phyloP scores from a whole-genome alignment of 495 filamentous ascomycete genomes.

The Penicillium paradoxum region DNA sequence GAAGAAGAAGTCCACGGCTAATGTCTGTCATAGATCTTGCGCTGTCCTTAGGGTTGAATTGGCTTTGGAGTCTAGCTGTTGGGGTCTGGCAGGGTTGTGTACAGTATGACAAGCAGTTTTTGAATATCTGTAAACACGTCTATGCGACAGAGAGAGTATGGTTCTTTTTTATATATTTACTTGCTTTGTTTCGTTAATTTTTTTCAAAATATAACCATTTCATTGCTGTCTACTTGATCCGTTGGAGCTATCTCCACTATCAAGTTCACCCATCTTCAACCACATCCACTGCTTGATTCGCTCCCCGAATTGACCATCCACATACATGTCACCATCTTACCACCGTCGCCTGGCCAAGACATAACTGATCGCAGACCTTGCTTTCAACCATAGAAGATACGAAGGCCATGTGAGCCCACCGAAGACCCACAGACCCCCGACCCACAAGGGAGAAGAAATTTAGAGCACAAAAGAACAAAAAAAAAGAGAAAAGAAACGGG shows the following conservation, averaged over 20 bases:
- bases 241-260: neutral
- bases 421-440: neutral
- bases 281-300: neutral
- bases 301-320: neutral
- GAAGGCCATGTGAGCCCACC: neutral
- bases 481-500: conserved; percentile 1
- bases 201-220: conserved; percentile 9
- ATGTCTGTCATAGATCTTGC: neutral
- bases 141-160: neutral
- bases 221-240: neutral
- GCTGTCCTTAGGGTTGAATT: neutral
- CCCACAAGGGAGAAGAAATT: conserved; percentile 10
- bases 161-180: neutral
- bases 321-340: neutral
- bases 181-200: no score
- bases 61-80: neutral
- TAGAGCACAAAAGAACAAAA: neutral
- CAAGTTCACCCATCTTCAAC: neutral
- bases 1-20: neutral
- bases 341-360: neutral
- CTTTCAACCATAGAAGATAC: neutral
- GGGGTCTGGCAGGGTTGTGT: neutral
- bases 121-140: neutral
- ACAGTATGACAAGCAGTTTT: neutral
- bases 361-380: neutral